Percentiles rank a stretch among this genome's conserved stretches.
Conservation (phyloP, 768 basidiomycete genomes). For the Leccinum rimulosum region DNA sequence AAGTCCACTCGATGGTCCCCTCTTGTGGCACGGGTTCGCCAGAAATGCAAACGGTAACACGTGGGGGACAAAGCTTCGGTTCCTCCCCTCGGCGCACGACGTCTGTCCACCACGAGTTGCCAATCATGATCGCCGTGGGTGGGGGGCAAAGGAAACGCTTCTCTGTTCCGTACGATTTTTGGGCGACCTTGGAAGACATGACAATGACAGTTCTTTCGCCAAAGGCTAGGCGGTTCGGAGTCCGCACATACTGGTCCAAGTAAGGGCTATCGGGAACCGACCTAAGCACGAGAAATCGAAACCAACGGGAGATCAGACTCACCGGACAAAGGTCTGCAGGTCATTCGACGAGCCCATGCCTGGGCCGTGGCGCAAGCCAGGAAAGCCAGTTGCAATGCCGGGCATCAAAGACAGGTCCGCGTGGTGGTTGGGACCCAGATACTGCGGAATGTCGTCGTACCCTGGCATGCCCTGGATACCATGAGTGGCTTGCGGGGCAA, state of each 20-base stretch:
- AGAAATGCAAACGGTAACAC: constrained; percentile 88
- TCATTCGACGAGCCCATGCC: constrained; percentile 65
- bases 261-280: constrained; percentile 53
- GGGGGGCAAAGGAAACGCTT: constrained; percentile 94
- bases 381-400: constrained; percentile 57
- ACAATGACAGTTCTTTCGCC: constrained; percentile 94
- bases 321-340: constrained; percentile 81
- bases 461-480: constrained; percentile 51
- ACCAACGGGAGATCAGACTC: constrained; percentile 23
- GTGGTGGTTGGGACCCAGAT: constrained; percentile 50
- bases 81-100: constrained; percentile 72
- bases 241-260: constrained; percentile 80
- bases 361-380: constrained; percentile 60
- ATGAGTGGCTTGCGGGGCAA: constrained; percentile 70
- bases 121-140: constrained; percentile 91
- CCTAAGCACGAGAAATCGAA: constrained; percentile 16
- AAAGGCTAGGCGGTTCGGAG: constrained; percentile 81
- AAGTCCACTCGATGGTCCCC: constrained; percentile 84
- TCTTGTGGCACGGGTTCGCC: constrained; percentile 86
- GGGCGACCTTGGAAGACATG: constrained; percentile 97
- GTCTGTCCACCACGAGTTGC: constrained; percentile 93
- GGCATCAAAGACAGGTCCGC: constrained; percentile 62
- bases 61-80: constrained; percentile 70
- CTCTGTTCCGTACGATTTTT: constrained; percentile 96
- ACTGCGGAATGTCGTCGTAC: constrained; percentile 61